Evolutionary conservation across 345 rosid species (phyloP), one percentile per base, ranked within the genome.

Genomic region (Combretum micranthum): DNA sequence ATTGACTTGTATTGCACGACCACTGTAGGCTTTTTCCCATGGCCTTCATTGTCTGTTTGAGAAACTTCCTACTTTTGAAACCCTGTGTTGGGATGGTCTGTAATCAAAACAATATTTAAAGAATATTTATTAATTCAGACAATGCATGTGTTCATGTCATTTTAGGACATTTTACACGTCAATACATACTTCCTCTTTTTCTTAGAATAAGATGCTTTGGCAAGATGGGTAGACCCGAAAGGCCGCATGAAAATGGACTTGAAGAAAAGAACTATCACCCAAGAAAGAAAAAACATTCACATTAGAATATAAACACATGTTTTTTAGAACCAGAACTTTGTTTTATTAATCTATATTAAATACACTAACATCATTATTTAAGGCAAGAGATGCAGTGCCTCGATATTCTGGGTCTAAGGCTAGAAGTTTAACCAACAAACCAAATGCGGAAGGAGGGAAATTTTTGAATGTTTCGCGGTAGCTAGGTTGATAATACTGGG

Each of bases 361-460:
- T 32, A 5, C 39, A 32, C 72, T 72, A 55, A 90, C 96, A 13
- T 82, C 90, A 53, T 64, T 79, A 64, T 77, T 76, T 45, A 87
- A 80, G 42, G 98, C 81, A 52, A 83, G 72, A 64, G 84, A 67
- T 7, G 92, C 90, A 18, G 94, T 83, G 49, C 88, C 92, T 16
- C 96, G 88, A 53, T 72, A 65, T 19, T 80, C 66, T 0, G 90
- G 92, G 64, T 91, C 89, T 50, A 88, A 75, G 15, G 87, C 77
- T 3, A 91, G 84, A 62, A 88, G 77, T 44, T 77, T 73, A 21
- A 73, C 64, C 70, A 87, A 62, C 58, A 91, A 83, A 12, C 60
- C 66, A 11, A 79, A 67, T 2, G 86, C 77, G 47, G 96, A 79
- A 18, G 61, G 9, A 1, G 96, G 88, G 44, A 91, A 82, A 20